Evolutionary conservation across 2,329 filamentous ascomycete genomes (phyloP).

Genomic region (Arthrobotrys iridis): DNA sequence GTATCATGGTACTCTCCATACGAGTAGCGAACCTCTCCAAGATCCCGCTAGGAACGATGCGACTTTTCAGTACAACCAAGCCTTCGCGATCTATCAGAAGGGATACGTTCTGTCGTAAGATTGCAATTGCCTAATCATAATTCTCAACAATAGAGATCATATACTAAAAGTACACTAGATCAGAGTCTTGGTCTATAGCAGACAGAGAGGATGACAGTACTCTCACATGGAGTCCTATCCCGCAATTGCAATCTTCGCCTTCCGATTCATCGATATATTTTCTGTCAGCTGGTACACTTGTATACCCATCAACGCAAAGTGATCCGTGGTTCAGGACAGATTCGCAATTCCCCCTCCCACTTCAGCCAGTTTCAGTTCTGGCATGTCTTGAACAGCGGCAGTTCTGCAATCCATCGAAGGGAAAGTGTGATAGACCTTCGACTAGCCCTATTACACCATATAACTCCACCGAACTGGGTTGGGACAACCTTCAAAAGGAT

Average conservation of each 20-base stretch:
- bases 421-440: slow-evolving; percentile 3
- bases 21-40: not conserved
- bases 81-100: slow-evolving; percentile 13
- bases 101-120: not conserved
- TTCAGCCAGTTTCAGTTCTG: slow-evolving; percentile 8
- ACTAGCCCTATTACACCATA: not conserved
- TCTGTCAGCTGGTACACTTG: not conserved
- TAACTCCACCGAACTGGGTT: not conserved
- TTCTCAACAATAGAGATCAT: not conserved
- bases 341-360: not conserved
- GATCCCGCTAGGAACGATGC: slow-evolving; percentile 3
- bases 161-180: not conserved
- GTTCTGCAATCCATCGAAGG: slow-evolving; percentile 22
- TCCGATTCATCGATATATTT: slow-evolving; percentile 20
- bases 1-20: not conserved
- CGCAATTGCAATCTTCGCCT: not conserved
- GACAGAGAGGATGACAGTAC: not conserved
- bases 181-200: not conserved
- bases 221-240: slow-evolving; percentile 5
- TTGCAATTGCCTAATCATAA: not conserved
- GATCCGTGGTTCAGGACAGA: slow-evolving; percentile 5
- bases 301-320: not conserved
- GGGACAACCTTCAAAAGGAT: not conserved
- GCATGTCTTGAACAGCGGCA: slow-evolving; percentile 14
- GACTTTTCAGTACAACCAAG: slow-evolving; percentile 10